A percentile compares a stretch with the other conserved stretches of the same genome.
These are phyloP conservation scores for Neonectria magnoliae DNA, from an alignment of 2,329 filamentous ascomycete species.

Conservation along the genomic window DNA sequence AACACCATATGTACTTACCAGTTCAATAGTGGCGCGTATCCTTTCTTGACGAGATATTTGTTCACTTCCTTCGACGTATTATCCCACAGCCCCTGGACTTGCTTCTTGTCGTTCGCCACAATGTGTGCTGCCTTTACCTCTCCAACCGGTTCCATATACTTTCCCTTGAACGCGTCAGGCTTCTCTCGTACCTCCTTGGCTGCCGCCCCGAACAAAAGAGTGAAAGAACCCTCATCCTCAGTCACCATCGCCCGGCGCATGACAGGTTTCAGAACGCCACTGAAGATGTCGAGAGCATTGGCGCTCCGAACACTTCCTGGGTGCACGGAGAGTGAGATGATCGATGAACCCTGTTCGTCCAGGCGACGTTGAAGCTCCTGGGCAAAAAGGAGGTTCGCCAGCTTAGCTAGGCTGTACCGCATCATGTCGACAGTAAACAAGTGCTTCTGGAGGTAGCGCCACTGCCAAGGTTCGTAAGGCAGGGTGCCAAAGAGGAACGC, in stretches of 20 bases:
- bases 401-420: conserved; percentile 20
- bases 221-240: neutral
- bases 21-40: neutral
- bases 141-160: neutral
- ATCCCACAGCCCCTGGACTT: neutral
- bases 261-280: neutral
- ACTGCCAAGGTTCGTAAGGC: conserved; percentile 28
- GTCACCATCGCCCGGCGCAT: neutral
- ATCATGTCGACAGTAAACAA: conserved; percentile 35
- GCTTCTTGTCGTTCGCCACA: neutral
- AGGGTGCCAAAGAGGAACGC: conserved; percentile 19
- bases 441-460: conserved; percentile 12
- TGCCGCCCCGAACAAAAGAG: neutral
- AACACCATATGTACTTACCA: neutral
- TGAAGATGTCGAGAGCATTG: neutral
- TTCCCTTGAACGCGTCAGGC: neutral
- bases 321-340: conserved; percentile 3
- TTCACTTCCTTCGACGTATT: neutral
- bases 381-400: neutral
- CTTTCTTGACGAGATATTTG: neutral
- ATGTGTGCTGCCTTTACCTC: neutral
- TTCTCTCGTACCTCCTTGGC: neutral
- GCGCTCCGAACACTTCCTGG: neutral
- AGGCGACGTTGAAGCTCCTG: conserved; percentile 2
- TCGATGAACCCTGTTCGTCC: neutral